Percentiles rank a stretch among this genome's conserved stretches.
These are phyloP conservation scores for Phytophthora sojae DNA, from an alignment of 352 stramenopile genomes.

Conservation along the genomic window DNA sequence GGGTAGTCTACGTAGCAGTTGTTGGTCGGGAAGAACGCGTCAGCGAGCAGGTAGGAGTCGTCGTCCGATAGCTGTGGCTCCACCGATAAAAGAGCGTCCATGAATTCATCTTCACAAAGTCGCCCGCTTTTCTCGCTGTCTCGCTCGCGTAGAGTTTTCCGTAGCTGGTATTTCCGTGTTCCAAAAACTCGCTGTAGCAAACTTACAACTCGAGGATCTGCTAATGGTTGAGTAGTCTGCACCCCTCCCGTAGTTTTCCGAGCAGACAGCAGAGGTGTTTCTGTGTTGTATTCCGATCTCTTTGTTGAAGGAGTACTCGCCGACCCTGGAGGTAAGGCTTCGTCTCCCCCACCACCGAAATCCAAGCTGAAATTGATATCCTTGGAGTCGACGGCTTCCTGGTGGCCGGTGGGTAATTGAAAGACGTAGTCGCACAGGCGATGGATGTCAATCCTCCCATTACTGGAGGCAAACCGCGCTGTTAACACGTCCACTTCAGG, in stretches of 20 bases:
- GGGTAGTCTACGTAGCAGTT: conserved; percentile 76
- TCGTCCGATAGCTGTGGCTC: conserved; percentile 71
- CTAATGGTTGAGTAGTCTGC: conserved; percentile 12
- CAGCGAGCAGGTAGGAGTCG: conserved; percentile 76
- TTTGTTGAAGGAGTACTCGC: conserved; percentile 15
- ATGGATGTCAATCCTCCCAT: conserved; percentile 46
- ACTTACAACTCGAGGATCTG: conserved; percentile 45
- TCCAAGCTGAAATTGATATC: conserved; percentile 29
- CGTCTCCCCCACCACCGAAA: conserved; percentile 21
- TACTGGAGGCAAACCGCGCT: conserved; percentile 30
- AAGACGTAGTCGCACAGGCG: conserved; percentile 52
- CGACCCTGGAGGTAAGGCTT: conserved; percentile 24
- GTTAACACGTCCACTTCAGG: conserved; percentile 44
- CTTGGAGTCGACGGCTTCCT: conserved; percentile 14
- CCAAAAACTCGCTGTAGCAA: conserved; percentile 68
- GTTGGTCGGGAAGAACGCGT: conserved; percentile 79
- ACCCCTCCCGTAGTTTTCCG: conserved; percentile 8
- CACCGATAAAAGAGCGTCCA: conserved; percentile 69
- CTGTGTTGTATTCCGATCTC: conserved; percentile 1
- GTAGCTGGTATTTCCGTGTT: conserved; percentile 72
- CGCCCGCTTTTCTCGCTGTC: conserved; percentile 64
- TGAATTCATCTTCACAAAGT: conserved; percentile 79
- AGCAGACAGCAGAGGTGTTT: conserved; percentile 13
- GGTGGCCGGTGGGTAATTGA: conserved; percentile 26
- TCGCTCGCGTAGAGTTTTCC: conserved; percentile 66